These are phyloP conservation scores for Bauhinia variegata DNA, from an alignment of 306 rosid genomes.

Conservation along the genomic window DNA sequence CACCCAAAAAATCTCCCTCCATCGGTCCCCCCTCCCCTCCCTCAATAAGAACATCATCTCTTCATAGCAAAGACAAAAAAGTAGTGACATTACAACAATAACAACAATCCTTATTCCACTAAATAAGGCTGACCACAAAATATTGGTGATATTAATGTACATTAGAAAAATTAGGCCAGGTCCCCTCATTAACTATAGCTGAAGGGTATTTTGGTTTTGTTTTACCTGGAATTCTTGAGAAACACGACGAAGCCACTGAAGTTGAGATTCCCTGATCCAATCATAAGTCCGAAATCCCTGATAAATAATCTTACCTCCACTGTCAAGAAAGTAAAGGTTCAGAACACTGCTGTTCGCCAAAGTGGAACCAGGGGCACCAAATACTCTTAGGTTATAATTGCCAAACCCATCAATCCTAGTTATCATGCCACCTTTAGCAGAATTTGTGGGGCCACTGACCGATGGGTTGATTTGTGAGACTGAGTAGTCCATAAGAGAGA, in stretches of 20 bases:
- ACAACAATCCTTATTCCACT: too few relatives aligned
- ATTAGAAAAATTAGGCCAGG: constrained; percentile 23
- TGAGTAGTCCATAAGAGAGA: constrained; percentile 92
- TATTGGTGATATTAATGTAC: too few relatives aligned
- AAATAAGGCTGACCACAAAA: too few relatives aligned
- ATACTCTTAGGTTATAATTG: constrained; percentile 67
- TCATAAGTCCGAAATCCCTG: constrained; percentile 79
- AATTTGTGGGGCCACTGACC: constrained; percentile 32
- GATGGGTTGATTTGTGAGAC: constrained; percentile 69
- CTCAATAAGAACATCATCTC: too few relatives aligned
- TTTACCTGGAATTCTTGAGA: constrained; percentile 68
- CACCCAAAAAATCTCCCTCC: too few relatives aligned
- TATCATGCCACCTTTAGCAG: constrained; percentile 33
- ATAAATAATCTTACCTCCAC: constrained; percentile 70
- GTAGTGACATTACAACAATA: too few relatives aligned
- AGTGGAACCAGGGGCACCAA: constrained; percentile 80
- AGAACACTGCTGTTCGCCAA: constrained; percentile 74
- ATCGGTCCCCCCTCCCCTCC: too few relatives aligned
- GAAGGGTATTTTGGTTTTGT: constrained; percentile 21
- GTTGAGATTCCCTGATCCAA: constrained; percentile 92
- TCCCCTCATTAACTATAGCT: constrained; percentile 4
- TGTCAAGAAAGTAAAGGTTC: constrained; percentile 90
- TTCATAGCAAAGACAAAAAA: too few relatives aligned
- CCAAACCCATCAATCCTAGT: constrained; percentile 80
- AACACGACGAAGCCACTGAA: constrained; percentile 67